Evolutionary conservation across 2,329 filamentous ascomycete genomes (phyloP).

Genomic region (Talaromyces sp.): DNA sequence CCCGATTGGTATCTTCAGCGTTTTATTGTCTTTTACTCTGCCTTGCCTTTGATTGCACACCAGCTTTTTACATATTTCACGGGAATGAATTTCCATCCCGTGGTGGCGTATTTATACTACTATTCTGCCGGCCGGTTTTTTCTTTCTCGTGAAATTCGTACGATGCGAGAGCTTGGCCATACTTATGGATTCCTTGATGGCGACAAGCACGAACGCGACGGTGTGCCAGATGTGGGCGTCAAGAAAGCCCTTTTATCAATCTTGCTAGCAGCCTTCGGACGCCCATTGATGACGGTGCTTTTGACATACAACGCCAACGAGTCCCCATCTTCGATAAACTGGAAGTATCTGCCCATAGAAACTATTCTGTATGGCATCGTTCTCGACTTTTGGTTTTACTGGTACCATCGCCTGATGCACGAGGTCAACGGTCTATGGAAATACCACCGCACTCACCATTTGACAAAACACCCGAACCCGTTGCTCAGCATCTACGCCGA

Average conservation of each 20-base stretch:
- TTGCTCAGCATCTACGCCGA: slow-evolving; percentile 36
- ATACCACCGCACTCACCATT: slow-evolving; percentile 38
- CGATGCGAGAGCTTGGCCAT: slow-evolving; percentile 30
- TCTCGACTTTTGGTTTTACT: slow-evolving; percentile 42
- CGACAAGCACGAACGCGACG: slow-evolving; percentile 36
- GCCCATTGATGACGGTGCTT: slow-evolving; percentile 24
- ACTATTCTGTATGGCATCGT: slow-evolving; percentile 34
- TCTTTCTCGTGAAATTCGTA: slow-evolving; percentile 30
- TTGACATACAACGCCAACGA: slow-evolving; percentile 17
- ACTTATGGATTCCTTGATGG: slow-evolving; percentile 36
- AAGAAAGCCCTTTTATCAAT: slow-evolving; percentile 24
- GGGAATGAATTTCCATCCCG: slow-evolving; percentile 20
- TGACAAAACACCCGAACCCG: slow-evolving; percentile 38
- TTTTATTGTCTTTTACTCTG: slow-evolving; percentile 33
- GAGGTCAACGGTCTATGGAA: slow-evolving; percentile 34
- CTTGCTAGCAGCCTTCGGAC: slow-evolving; percentile 21
- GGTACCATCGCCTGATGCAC: slow-evolving; percentile 36
- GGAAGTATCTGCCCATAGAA: slow-evolving; percentile 29
- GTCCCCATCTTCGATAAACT: slow-evolving; percentile 19
- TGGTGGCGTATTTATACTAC: slow-evolving; percentile 30
- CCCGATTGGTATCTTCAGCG: slow-evolving; percentile 26
- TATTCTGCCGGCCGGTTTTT: slow-evolving; percentile 29
- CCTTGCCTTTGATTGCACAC: slow-evolving; percentile 30
- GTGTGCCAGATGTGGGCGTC: slow-evolving; percentile 33
- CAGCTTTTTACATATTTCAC: slow-evolving; percentile 25